phyloP scores from a whole-genome alignment of 164 flowering plant genomes.

The Hamamelis virginiana region DNA sequence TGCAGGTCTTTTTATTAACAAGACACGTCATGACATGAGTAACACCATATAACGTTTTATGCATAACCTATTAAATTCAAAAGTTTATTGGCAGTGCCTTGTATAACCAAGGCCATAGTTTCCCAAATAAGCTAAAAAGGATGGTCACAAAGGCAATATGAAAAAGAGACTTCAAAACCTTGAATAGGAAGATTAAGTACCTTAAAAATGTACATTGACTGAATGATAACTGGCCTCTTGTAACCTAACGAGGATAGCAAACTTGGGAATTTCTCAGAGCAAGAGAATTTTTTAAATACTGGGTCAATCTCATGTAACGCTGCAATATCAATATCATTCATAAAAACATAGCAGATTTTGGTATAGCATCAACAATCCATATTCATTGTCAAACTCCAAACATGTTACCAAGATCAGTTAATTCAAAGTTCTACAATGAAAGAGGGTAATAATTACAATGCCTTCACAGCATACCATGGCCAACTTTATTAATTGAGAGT shows the following conservation, averaged over 20 bases:
- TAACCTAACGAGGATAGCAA: constrained; percentile 65
- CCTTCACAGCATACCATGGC: constrained; percentile 66
- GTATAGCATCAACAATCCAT: not conserved
- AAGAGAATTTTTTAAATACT: constrained; percentile 61
- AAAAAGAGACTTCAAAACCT: not conserved
- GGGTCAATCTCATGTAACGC: constrained; percentile 86
- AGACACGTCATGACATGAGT: too few species aligned
- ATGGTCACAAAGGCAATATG: not conserved
- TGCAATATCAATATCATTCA: constrained; percentile 26
- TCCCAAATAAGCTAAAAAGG: too few species aligned
- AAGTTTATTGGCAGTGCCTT: too few species aligned
- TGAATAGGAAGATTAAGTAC: constrained; percentile 31
- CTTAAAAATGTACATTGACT: constrained; percentile 99
- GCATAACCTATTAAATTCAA: too few species aligned
- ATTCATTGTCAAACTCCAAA: not conserved
- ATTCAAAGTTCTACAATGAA: not conserved
- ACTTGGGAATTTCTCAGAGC: constrained; percentile 60
- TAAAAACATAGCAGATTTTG: not conserved
- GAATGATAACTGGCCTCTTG: constrained; percentile 81
- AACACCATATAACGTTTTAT: too few species aligned
- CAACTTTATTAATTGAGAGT: constrained; percentile 97
- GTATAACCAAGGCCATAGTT: too few species aligned
- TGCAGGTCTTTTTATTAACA: too few species aligned
- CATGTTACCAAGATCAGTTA: not conserved
- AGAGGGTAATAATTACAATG: not conserved